Conservation (phyloP, 73 alveolate genomes). For the Stentor roeselii region DNA sequence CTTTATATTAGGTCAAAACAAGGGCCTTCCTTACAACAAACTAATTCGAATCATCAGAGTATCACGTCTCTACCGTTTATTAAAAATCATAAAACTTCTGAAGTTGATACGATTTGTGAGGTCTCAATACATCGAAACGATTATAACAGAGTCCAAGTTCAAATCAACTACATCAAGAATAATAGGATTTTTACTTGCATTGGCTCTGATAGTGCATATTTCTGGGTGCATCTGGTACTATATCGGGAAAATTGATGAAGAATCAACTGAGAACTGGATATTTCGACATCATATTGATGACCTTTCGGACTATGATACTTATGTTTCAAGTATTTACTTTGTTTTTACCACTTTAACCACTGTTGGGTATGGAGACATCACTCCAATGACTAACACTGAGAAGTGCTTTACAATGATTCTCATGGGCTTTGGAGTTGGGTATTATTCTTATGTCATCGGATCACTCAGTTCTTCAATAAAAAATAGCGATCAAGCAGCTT, state of each 20-base stretch:
- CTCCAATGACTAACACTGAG: conserved; percentile 42
- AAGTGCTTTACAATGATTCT: conserved; percentile 41
- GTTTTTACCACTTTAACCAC: conserved; percentile 57
- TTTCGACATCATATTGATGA: conserved; percentile 43
- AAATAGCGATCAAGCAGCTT: conserved; percentile 39
- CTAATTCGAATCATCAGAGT: too few species aligned
- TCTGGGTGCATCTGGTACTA: conserved; percentile 75
- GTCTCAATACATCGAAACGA: too few species aligned
- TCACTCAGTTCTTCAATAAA: conserved; percentile 46
- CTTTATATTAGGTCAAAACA: too few species aligned
- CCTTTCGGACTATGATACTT: conserved; percentile 26
- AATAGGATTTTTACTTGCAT: too few species aligned
- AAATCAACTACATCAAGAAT: too few species aligned
- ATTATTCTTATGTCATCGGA: conserved; percentile 61
- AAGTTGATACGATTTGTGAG: too few species aligned
- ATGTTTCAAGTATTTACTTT: conserved; percentile 52
- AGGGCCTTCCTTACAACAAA: too few species aligned
- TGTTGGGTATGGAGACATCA: conserved; percentile 67
- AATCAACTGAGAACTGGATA: conserved; percentile 65
- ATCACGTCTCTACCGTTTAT: too few species aligned
- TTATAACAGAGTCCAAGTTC: too few species aligned
- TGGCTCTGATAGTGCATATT: too few species aligned
- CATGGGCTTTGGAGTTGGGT: conserved; percentile 70
- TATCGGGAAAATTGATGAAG: conserved; percentile 59
- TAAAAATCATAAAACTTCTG: too few species aligned